Evolutionary conservation across 805 yeast genomes (phyloP).

Genomic region (Starmerella etchellsii): DNA sequence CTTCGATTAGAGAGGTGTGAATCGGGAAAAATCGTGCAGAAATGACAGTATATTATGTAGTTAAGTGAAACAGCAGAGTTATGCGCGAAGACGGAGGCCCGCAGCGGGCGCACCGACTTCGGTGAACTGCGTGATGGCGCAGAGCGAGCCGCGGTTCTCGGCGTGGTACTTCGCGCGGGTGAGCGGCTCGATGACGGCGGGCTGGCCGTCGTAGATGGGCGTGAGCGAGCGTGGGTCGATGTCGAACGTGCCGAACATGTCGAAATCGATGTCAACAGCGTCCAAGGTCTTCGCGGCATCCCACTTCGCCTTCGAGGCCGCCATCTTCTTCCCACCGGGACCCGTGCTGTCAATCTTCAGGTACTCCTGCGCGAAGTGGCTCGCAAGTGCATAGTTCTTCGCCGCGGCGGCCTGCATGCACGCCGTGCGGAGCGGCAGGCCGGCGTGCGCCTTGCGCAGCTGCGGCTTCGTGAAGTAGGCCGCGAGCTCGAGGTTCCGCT

Average conservation of each 20-base stretch:
- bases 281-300: slow-evolving; percentile 65
- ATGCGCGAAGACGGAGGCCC: slow-evolving; percentile 47
- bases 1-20: too few relatives aligned
- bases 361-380: slow-evolving; percentile 78
- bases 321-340: slow-evolving; percentile 68
- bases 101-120: slow-evolving; percentile 84
- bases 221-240: slow-evolving; percentile 78
- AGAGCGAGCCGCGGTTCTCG: slow-evolving; percentile 63
- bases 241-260: slow-evolving; percentile 80
- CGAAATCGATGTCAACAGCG: slow-evolving; percentile 81
- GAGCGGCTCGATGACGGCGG: slow-evolving; percentile 60
- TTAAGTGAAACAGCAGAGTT: too few relatives aligned
- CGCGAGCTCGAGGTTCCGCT: slow-evolving; percentile 86
- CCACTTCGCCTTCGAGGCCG: slow-evolving; percentile 64
- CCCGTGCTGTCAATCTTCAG: slow-evolving; percentile 59
- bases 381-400: slow-evolving; percentile 78
- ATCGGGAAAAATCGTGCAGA: too few relatives aligned
- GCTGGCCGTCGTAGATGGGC: slow-evolving; percentile 73
- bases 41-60: too few relatives aligned
- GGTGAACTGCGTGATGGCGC: slow-evolving; percentile 63
- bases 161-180: slow-evolving; percentile 81
- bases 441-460: slow-evolving; percentile 68
- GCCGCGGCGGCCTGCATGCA: slow-evolving; percentile 83
- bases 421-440: slow-evolving; percentile 86
- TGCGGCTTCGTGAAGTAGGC: slow-evolving; percentile 85